A percentile compares a stretch with the other conserved stretches of the same genome.
phyloP scores from a whole-genome alignment of 306 rosid species.

The Cicer pinnatifidum region DNA sequence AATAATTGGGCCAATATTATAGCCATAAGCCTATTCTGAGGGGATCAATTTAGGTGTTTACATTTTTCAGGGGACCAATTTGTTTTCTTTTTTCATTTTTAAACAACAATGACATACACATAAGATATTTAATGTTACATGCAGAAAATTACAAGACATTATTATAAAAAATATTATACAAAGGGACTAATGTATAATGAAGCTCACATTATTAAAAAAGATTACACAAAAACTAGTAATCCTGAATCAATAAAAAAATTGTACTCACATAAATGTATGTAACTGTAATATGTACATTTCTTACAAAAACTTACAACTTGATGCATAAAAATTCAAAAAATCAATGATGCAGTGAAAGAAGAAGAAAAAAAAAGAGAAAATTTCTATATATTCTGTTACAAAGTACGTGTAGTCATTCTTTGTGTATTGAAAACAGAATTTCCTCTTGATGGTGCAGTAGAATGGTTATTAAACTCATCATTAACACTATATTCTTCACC shows the following conservation, averaged over 20 bases:
- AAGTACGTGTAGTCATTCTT: neutral
- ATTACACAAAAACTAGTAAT: neutral
- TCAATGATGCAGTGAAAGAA: neutral
- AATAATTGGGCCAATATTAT: too few species aligned
- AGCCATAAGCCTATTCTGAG: too few species aligned
- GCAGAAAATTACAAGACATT: too few species aligned
- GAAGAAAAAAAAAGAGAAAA: neutral
- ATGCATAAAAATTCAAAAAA: neutral
- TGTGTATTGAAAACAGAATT: conserved; percentile 20
- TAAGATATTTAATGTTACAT: too few species aligned
- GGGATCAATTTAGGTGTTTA: too few species aligned
- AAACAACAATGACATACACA: too few species aligned
- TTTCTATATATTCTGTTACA: neutral
- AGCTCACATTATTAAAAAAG: too few species aligned
- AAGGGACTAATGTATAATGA: too few species aligned
- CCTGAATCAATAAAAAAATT: neutral
- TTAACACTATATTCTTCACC: conserved; percentile 20
- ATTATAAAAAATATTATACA: too few species aligned
- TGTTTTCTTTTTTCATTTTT: too few species aligned
- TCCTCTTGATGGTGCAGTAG: conserved; percentile 30
- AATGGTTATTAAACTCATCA: conserved; percentile 1
- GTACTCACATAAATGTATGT: conserved; percentile 3
- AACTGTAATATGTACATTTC: conserved; percentile 42
- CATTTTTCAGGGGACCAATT: too few species aligned
- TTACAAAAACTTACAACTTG: neutral